These are phyloP conservation scores for Reutealis trisperma DNA, from an alignment of 345 rosid species.

Conservation along the genomic window DNA sequence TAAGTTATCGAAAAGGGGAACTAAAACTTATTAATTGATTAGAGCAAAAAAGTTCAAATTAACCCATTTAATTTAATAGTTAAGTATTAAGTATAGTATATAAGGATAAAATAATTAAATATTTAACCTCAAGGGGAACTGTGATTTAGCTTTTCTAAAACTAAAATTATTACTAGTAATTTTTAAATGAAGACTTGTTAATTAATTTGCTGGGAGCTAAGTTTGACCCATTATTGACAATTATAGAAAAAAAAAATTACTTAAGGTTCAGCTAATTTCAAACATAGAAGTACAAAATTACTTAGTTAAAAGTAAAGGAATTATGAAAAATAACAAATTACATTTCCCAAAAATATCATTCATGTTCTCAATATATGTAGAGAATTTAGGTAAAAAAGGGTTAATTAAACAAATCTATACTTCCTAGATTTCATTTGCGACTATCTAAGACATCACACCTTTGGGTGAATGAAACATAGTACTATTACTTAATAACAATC, in stretches of 20 bases:
- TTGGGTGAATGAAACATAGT: background rate
- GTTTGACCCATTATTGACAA: background rate
- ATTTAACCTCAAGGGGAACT: background rate
- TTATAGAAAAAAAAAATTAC: background rate
- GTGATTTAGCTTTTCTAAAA: conserved; percentile 1
- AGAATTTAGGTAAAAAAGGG: background rate
- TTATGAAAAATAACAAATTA: conserved; percentile 1
- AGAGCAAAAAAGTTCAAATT: background rate
- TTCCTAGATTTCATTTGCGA: background rate
- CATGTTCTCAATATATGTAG: conserved; percentile 10
- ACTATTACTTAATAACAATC: background rate
- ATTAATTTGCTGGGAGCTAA: background rate
- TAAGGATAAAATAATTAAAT: background rate
- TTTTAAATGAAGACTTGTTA: background rate
- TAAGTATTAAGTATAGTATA: too few species aligned
- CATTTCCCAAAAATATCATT: conserved; percentile 21
- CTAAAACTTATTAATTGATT: background rate
- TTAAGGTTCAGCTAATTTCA: background rate
- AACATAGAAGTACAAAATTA: background rate
- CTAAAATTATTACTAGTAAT: background rate
- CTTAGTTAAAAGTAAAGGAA: background rate
- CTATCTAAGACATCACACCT: background rate
- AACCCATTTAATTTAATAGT: too few species aligned
- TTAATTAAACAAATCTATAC: background rate
- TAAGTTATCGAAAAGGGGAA: conserved; percentile 2